phyloP scores from a whole-genome alignment of 148 eudicot species.

The Bassia scoparia region DNA sequence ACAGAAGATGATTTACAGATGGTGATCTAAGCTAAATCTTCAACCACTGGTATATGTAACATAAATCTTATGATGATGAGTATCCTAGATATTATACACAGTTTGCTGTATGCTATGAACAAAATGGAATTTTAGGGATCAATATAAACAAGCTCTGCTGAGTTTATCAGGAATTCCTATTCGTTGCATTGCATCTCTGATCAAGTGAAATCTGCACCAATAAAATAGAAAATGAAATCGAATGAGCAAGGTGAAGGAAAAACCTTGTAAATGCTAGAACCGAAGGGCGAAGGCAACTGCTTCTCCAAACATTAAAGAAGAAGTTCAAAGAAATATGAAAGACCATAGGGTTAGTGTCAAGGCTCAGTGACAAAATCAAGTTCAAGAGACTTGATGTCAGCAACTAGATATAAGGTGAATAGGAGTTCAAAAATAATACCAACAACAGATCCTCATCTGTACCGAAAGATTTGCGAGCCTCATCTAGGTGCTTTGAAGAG shows the following conservation, averaged over 20 bases:
- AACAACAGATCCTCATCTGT: slow-evolving; percentile 94
- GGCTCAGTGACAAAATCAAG: background rate
- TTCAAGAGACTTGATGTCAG: background rate
- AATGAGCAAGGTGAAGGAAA: background rate
- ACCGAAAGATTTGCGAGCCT: slow-evolving; percentile 93
- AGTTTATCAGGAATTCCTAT: background rate
- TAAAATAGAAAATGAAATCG: background rate
- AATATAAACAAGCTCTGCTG: slow-evolving; percentile 12
- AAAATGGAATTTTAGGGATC: background rate
- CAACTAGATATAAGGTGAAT: background rate
- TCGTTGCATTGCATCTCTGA: slow-evolving; percentile 22
- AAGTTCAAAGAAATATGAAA: background rate
- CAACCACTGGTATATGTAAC: background rate
- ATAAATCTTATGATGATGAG: background rate
- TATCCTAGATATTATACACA: slow-evolving; percentile 7
- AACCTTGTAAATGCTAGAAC: background rate
- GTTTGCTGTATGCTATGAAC: background rate
- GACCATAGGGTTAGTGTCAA: background rate
- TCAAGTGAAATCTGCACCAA: slow-evolving; percentile 61
- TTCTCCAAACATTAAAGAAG: background rate
- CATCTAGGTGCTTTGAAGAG: slow-evolving; percentile 59
- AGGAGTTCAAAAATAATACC: slow-evolving; percentile 38
- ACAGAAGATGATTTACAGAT: slow-evolving; percentile 9
- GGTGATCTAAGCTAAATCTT: background rate
- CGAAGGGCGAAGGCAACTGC: background rate